Percentiles rank a stretch among this genome's conserved stretches.
These are phyloP conservation scores for Colletotrichum higginsianum DNA, from an alignment of 2,329 filamentous ascomycete genomes.

Conservation along the genomic window DNA sequence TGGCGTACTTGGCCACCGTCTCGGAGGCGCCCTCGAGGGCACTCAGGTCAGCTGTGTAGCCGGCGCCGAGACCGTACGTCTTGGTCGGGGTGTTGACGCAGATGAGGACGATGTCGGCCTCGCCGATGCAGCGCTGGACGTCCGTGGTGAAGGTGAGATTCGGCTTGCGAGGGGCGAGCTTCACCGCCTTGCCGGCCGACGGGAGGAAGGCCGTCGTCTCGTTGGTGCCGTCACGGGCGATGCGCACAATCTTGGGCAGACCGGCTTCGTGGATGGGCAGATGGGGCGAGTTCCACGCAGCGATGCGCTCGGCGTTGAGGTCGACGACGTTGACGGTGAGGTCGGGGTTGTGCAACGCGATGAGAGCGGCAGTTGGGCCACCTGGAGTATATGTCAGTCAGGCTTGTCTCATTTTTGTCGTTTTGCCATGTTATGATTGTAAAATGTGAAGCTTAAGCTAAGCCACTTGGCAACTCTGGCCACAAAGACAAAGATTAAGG, in stretches of 20 bases:
- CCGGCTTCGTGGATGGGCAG: conserved; percentile 85
- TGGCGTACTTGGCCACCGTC: conserved; percentile 77
- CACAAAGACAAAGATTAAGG: too few relatives aligned
- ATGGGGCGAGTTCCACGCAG: conserved; percentile 80
- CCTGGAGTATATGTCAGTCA: conserved; percentile 58
- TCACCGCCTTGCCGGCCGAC: conserved; percentile 51
- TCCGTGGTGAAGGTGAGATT: conserved; percentile 84
- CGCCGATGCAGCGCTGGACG: conserved; percentile 71
- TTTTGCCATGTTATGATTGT: too few relatives aligned
- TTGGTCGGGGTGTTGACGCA: conserved; percentile 88
- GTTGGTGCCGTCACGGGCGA: conserved; percentile 72
- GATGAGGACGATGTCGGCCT: conserved; percentile 82
- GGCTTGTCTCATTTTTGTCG: too few relatives aligned
- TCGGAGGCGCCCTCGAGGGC: conserved; percentile 79
- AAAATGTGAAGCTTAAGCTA: too few relatives aligned
- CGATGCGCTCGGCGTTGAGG: conserved; percentile 74
- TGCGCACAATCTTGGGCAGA: conserved; percentile 76
- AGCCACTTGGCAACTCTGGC: too few relatives aligned
- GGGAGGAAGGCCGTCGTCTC: conserved; percentile 58
- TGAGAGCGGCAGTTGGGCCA: conserved; percentile 81
- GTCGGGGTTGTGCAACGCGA: conserved; percentile 80
- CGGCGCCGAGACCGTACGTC: conserved; percentile 76
- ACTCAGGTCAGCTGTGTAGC: conserved; percentile 80
- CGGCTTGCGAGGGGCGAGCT: conserved; percentile 63
- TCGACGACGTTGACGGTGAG: conserved; percentile 84